Conservation (phyloP, 2,329 filamentous ascomycete species). For the Penicillium sp. region DNA sequence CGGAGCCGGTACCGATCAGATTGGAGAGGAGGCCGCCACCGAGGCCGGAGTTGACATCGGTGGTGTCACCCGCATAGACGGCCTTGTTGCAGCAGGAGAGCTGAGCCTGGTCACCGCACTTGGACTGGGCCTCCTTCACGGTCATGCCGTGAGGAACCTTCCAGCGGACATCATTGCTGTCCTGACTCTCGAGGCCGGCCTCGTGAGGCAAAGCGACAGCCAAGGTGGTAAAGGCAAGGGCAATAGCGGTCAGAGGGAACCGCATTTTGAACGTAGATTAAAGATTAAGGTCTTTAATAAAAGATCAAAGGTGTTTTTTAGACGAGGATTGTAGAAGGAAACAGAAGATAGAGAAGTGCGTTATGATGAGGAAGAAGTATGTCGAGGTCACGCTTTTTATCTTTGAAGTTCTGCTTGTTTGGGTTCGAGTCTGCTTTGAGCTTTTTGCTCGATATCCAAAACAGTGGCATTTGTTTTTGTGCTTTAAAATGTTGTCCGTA, state of each 20-base stretch:
- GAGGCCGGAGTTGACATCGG: slow-evolving; percentile 28
- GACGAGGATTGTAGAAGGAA: slow-evolving; percentile 6
- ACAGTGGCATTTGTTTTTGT: slow-evolving; percentile 11
- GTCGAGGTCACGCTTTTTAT: slow-evolving; percentile 21
- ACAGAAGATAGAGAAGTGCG: slow-evolving; percentile 12
- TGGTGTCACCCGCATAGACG: slow-evolving; percentile 34
- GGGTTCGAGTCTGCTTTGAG: background rate
- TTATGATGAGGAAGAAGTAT: background rate
- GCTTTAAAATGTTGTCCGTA: slow-evolving; percentile 18
- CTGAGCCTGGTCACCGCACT: slow-evolving; percentile 39
- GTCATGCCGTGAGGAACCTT: slow-evolving; percentile 29
- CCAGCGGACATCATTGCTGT: slow-evolving; percentile 6
- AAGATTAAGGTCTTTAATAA: slow-evolving; percentile 18
- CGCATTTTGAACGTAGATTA: slow-evolving; percentile 37
- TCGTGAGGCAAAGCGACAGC: slow-evolving; percentile 28
- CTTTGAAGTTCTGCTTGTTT: slow-evolving; percentile 10
- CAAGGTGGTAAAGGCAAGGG: slow-evolving; percentile 33
- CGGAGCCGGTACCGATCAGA: slow-evolving; percentile 34
- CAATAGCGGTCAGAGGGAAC: slow-evolving; percentile 32
- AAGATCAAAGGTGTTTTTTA: slow-evolving; percentile 7
- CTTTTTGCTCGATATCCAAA: slow-evolving; percentile 7
- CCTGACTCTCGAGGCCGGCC: slow-evolving; percentile 1
- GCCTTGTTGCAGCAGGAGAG: slow-evolving; percentile 42
- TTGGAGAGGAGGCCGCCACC: slow-evolving; percentile 32
- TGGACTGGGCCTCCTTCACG: slow-evolving; percentile 36